Conservation (phyloP, 1,284 basidiomycete species). For the Wolfiporia cocos region DNA sequence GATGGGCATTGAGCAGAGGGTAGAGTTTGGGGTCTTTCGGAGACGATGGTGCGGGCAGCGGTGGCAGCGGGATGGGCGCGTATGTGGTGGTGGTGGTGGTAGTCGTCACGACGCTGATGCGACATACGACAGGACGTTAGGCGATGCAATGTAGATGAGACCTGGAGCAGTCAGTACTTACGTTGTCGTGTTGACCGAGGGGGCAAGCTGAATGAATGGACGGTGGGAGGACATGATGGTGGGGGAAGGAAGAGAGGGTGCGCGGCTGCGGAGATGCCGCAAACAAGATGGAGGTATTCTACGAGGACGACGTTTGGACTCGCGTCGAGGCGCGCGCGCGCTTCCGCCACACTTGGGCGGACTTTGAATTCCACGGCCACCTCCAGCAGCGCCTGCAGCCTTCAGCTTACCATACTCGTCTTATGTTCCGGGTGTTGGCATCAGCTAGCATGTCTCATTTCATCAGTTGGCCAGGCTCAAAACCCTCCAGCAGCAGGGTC, state of each 20-base stretch:
- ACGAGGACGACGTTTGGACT: constrained; percentile 11
- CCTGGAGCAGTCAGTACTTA: constrained; percentile 29
- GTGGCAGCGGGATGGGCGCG: constrained; percentile 71
- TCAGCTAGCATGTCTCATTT: too few species aligned
- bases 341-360: constrained; percentile 5
- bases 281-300: not conserved
- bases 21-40: constrained; percentile 77
- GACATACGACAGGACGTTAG: constrained; percentile 22
- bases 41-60: constrained; percentile 57
- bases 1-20: constrained; percentile 62
- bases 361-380: constrained; percentile 12
- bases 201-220: constrained; percentile 61
- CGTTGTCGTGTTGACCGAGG: constrained; percentile 75
- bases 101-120: constrained; percentile 80
- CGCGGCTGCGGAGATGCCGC: constrained; percentile 5
- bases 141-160: constrained; percentile 15
- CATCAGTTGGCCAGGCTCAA: too few species aligned
- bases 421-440: too few species aligned
- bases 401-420: too few species aligned
- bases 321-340: constrained; percentile 15
- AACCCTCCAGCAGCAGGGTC: too few species aligned
- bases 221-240: constrained; percentile 51
- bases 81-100: constrained; percentile 82
- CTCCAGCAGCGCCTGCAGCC: too few species aligned
- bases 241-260: constrained; percentile 20